These are phyloP conservation scores for Coemansia sp. DNA, from an alignment of 371 early-diverging fungal genomes.

Conservation along the genomic window DNA sequence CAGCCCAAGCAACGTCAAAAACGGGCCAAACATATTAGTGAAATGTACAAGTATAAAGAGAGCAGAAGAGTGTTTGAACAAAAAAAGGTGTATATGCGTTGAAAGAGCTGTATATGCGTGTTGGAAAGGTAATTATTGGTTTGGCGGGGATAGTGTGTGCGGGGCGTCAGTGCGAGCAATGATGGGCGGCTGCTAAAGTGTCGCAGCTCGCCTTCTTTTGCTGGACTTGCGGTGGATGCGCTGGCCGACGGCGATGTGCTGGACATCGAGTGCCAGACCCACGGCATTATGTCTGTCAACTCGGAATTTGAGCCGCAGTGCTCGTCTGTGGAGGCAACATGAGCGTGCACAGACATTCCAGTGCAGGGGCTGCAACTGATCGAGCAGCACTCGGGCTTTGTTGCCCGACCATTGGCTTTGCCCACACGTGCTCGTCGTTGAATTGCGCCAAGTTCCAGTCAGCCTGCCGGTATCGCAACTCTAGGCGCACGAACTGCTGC, in stretches of 20 bases:
- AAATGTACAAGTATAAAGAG: background rate
- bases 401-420: conserved; percentile 5
- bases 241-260: conserved; percentile 6
- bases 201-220: conserved; percentile 7
- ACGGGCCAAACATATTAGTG: conserved; percentile 25
- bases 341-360: conserved; percentile 7
- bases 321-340: background rate
- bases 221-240: conserved; percentile 1
- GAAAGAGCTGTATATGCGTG: background rate
- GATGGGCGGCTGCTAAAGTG: conserved; percentile 1
- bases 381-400: background rate
- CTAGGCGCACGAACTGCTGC: conserved; percentile 9
- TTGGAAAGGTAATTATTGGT: background rate
- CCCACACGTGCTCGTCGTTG: conserved; percentile 11
- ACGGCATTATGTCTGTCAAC: background rate
- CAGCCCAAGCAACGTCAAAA: conserved; percentile 26
- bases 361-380: background rate
- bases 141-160: background rate
- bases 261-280: conserved; percentile 11
- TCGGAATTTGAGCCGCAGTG: conserved; percentile 1
- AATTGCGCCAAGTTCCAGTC: background rate
- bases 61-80: background rate
- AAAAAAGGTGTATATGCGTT: background rate
- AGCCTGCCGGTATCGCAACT: background rate
- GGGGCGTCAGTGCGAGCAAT: background rate